Percentiles rank a stretch among this genome's conserved stretches.
phyloP scores from a whole-genome alignment of 2,329 filamentous ascomycete species.

The Sclerotiophoma versabilis region DNA sequence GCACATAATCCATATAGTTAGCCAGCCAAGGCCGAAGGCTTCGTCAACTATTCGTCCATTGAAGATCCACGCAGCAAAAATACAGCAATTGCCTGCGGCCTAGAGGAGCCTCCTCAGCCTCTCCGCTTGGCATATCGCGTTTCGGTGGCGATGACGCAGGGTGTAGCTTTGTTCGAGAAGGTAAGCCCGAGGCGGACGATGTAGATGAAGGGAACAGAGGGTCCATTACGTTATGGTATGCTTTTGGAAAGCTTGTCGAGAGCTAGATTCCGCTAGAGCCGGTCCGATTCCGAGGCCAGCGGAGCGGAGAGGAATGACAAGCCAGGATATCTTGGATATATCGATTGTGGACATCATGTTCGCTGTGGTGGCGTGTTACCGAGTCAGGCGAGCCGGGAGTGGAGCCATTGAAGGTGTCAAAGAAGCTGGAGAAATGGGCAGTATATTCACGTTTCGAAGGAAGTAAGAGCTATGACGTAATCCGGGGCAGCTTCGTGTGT shows the following conservation, averaged over 20 bases:
- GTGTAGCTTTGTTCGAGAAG: constrained; percentile 2
- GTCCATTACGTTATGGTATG: constrained; percentile 13
- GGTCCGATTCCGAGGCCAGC: constrained; percentile 8
- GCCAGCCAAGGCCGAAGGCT: constrained; percentile 9
- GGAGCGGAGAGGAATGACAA: not conserved
- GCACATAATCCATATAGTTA: constrained; percentile 14
- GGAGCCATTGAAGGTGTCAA: not conserved
- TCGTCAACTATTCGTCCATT: constrained; percentile 1
- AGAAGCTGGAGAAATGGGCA: not conserved
- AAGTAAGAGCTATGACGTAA: not conserved
- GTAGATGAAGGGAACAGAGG: not conserved
- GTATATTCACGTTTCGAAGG: not conserved
- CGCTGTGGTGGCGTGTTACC: not conserved
- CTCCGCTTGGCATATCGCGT: constrained; percentile 23
- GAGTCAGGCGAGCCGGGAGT: not conserved
- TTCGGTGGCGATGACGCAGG: constrained; percentile 27
- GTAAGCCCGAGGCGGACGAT: not conserved
- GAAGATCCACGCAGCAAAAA: not conserved
- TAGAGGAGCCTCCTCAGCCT: constrained; percentile 23
- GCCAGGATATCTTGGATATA: not conserved
- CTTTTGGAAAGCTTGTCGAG: constrained; percentile 9
- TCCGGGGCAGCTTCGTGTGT: not conserved
- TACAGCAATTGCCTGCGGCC: constrained; percentile 5
- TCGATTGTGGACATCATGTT: not conserved
- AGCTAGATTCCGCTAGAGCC: constrained; percentile 11